These are phyloP conservation scores for Blepharisma japonicum DNA, from an alignment of 73 alveolate species.

Conservation along the genomic window DNA sequence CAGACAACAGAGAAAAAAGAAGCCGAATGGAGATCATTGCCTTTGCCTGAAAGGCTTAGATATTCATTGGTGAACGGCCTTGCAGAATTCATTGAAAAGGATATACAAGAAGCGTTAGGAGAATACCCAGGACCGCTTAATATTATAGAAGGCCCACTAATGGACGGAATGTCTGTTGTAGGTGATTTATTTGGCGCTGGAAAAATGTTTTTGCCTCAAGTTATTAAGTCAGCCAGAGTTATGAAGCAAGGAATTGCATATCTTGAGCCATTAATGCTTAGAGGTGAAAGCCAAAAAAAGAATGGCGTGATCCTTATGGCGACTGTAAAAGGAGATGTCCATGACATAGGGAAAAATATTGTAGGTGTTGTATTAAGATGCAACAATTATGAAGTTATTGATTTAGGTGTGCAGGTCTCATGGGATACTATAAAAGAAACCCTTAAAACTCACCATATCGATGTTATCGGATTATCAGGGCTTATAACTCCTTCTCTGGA, in stretches of 20 bases:
- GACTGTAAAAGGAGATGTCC: conserved; percentile 91
- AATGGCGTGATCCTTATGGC: conserved; percentile 59
- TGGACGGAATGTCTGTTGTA: conserved; percentile 82
- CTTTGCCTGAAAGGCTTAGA: conserved; percentile 60
- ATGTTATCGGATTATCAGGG: conserved; percentile 75
- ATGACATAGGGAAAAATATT: conserved; percentile 87
- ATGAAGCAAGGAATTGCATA: conserved; percentile 86
- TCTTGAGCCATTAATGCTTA: conserved; percentile 78
- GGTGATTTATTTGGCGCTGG: conserved; percentile 89
- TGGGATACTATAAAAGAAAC: conserved; percentile 57
- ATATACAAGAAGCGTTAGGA: conserved; percentile 71
- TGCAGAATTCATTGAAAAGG: conserved; percentile 65
- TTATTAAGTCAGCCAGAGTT: conserved; percentile 82
- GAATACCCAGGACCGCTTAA: conserved; percentile 53
- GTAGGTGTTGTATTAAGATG: conserved; percentile 82
- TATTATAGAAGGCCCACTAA: conserved; percentile 86
- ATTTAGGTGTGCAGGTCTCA: conserved; percentile 79
- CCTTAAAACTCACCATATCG: conserved; percentile 54
- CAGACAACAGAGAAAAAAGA: conserved; percentile 35
- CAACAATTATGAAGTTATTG: conserved; percentile 69
- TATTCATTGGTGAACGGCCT: conserved; percentile 81
- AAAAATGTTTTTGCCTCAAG: conserved; percentile 89
- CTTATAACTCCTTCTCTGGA: conserved; percentile 84
- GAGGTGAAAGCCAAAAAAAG: conserved; percentile 40
- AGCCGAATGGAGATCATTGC: conserved; percentile 58